These are phyloP conservation scores for Phalaenopsis equestris DNA, from an alignment of 106 monocot genomes.

Conservation along the genomic window DNA sequence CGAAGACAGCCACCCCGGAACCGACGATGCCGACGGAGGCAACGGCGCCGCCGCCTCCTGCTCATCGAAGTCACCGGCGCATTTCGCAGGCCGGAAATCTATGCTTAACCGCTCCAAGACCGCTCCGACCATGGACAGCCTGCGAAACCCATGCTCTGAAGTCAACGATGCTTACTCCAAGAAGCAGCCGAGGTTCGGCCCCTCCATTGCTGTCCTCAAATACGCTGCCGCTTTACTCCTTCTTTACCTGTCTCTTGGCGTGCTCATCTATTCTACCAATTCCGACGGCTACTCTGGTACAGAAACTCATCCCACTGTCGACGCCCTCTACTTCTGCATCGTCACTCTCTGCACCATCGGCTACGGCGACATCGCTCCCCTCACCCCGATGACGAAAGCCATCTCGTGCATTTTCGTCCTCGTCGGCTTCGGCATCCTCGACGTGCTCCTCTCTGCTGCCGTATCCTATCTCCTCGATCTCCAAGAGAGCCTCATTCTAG, in stretches of 20 bases:
- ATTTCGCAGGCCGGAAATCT: not conserved
- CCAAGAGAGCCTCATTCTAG: constrained; percentile 38
- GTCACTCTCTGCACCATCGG: constrained; percentile 68
- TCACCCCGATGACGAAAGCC: constrained; percentile 27
- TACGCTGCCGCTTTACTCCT: constrained; percentile 14
- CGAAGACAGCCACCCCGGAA: too few species aligned
- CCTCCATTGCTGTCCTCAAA: constrained; percentile 17
- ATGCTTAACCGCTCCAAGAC: constrained; percentile 22
- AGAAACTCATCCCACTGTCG: constrained; percentile 34
- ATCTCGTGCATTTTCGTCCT: constrained; percentile 52
- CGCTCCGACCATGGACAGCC: constrained; percentile 21
- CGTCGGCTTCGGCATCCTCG: constrained; percentile 58
- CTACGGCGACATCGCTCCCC: constrained; percentile 57
- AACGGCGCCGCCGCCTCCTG: too few species aligned
- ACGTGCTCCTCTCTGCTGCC: constrained; percentile 35
- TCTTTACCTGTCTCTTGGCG: constrained; percentile 25
- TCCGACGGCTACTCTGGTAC: constrained; percentile 21
- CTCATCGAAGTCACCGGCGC: not conserved
- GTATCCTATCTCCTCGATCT: constrained; percentile 37
- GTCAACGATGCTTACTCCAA: not conserved
- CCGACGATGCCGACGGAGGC: too few species aligned
- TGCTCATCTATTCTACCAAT: constrained; percentile 19
- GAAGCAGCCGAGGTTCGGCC: not conserved
- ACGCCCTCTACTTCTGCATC: constrained; percentile 62
- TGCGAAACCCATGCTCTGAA: not conserved